Evolutionary conservation across 2,329 filamentous ascomycete genomes (phyloP), one percentile per base, ranked within the genome.

Genomic region (Penicillium sclerotiorum): DNA sequence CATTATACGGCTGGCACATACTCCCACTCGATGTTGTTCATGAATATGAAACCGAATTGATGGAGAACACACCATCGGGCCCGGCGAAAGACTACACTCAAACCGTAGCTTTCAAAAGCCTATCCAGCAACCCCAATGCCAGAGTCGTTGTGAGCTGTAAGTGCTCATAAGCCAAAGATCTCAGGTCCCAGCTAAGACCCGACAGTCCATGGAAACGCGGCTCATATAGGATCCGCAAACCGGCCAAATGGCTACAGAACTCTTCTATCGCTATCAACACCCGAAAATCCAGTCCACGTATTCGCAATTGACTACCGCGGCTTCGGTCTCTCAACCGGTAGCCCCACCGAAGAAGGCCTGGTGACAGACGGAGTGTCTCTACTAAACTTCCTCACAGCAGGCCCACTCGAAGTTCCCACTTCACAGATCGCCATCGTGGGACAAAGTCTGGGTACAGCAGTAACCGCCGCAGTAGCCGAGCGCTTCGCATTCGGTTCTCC

Each of bases 221-320:
- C 90, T 5, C 89, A 95, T 61, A 71, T 97, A 23, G 90, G 87
- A 15, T 89, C 95, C 68, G 85, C 84, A 52, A 81, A 86, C 66
- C 84, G 93, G 13, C 87, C 90, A 2, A 79, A 85, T 25, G 88
- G 85, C 49, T 95, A 95, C 68, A 89, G 91, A 60, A 80, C 85
- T 37, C 76, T 96, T 35, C 84, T 90, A 4, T 82, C 87, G 45
- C 84, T 86, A 2, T 88, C 87, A 2, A 81, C 80, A 0, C 85
- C 78, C 0, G 77, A 81, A 48, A 83, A 71, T 41, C 74, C 74
- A 1, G 62, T 91, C 47, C 92, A 96, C 65, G 82, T 96, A 37
- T 77, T 96, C n/a, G 83, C 90, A 32, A 85, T 96, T 61, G 91
- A 96, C 75, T 96, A 96, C 71, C 87, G 92, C 15, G 92, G 92